A percentile compares a stretch with the other conserved stretches of the same genome.
phyloP scores from a whole-genome alignment of 139 green algal genomes.

The Eudorina sp. region DNA sequence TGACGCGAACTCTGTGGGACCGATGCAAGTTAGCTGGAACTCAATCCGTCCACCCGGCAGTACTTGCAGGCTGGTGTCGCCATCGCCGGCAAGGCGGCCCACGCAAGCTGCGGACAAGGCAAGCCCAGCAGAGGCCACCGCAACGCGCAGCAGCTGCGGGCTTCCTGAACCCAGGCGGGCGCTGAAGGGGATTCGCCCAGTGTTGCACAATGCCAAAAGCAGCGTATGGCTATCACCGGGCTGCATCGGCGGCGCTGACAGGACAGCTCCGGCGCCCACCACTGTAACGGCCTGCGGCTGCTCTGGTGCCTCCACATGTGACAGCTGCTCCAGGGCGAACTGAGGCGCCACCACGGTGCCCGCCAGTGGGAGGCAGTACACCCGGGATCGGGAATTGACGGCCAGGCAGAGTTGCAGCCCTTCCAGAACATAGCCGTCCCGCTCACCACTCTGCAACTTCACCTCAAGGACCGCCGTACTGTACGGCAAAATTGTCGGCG shows the following conservation, averaged over 20 bases:
- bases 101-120: too few relatives aligned
- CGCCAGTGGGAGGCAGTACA: not conserved
- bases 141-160: too few relatives aligned
- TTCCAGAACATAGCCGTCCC: not conserved
- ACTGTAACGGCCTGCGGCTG: too few relatives aligned
- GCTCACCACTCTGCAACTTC: not conserved
- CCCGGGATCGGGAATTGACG: not conserved
- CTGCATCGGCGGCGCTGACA: conserved; percentile 22
- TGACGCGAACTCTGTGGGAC: not conserved
- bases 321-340: not conserved
- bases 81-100: too few relatives aligned
- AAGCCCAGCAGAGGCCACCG: too few relatives aligned
- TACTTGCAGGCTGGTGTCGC: too few relatives aligned
- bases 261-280: not conserved
- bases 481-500: conserved; percentile 12
- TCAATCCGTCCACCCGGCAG: not conserved
- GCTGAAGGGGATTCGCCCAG: conserved; percentile 20
- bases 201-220: conserved; percentile 24
- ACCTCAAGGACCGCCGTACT: not conserved
- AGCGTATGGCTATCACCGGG: conserved; percentile 26
- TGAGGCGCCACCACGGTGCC: not conserved
- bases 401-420: not conserved
- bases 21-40: not conserved
- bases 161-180: too few relatives aligned
- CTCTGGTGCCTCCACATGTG: too few relatives aligned